Evolutionary conservation across 306 rosid genomes (phyloP), one percentile per base, ranked within the genome.

Genomic region (Fragaria ananassa): DNA sequence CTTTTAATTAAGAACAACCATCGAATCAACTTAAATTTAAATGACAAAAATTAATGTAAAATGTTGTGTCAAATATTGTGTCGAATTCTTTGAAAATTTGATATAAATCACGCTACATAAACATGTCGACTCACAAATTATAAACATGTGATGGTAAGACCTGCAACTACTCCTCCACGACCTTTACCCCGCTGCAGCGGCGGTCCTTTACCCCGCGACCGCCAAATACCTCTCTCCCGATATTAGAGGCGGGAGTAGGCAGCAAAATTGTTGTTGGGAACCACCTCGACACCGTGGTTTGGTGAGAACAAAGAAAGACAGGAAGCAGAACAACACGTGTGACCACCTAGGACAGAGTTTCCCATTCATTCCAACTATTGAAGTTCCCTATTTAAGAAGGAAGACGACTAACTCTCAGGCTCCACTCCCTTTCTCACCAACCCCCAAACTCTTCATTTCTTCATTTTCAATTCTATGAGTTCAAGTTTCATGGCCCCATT

Each of bases 361-460:
- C 63, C 63, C 29, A 21, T 56, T 21, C 14, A 3, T 60, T 27
- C 31, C 8, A 21, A 9, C 39, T 37, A 23, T 12, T 31, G 6
- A 60, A 21, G 41, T 27, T 27, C 29, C 29, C 29, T 27, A 23
- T 27, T 31, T 29, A 60, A 21, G 41, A 27, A 10, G 15, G 6
- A 21, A 23, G 18, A 46, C 12, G 25, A 46, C 15, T 34, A 3
- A 15, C 15, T 49, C 45, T 60, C 39, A 0, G 0, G 25, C 1
- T 4, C 57, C 37, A 14, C 46, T 70, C 42, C 45, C 75, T 29
- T 51, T 71, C 76, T 56, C 65, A 72, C 76, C 76, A 72, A 53
- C 64, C 76, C 74, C 42, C 10, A 9, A 12, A 50, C 18, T 25
- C n/a, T 12, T 34, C 8, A 51, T 72, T 19, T 63, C 49, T 51